Conservation (phyloP, 352 stramenopile species). For the Pythium rhizo-oryzae region DNA sequence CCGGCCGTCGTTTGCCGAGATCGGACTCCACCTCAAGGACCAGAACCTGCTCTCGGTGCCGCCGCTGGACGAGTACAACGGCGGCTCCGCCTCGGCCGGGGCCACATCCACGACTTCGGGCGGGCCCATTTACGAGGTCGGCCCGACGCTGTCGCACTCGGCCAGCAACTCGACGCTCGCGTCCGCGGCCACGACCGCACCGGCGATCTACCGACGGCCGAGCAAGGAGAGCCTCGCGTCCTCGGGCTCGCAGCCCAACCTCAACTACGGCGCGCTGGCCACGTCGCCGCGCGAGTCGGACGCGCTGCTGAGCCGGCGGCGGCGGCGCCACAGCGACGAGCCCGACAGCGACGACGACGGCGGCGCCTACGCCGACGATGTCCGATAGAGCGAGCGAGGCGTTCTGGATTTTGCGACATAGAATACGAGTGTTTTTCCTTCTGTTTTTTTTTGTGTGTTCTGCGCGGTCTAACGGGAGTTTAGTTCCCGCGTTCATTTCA, state of each 20-base stretch:
- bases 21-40: constrained; percentile 79
- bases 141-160: constrained; percentile 18
- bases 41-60: constrained; percentile 61
- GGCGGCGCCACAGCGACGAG: not conserved
- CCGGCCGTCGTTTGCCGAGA: constrained; percentile 79
- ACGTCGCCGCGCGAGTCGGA: constrained; percentile 21
- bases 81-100: not conserved
- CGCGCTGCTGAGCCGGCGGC: not conserved
- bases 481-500: no score
- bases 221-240: constrained; percentile 30
- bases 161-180: constrained; percentile 21
- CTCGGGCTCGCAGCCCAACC: constrained; percentile 23
- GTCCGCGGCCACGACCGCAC: constrained; percentile 20
- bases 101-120: constrained; percentile 31
- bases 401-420: constrained; percentile 29
- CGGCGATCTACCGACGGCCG: constrained; percentile 24
- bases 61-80: constrained; percentile 57
- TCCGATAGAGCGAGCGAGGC: not conserved
- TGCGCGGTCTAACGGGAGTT: no score
- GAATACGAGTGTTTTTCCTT: constrained; percentile 14
- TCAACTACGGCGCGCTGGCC: constrained; percentile 14
- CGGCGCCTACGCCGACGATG: not conserved
- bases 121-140: constrained; percentile 27
- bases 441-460: not conserved
- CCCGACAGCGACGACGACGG: constrained; percentile 11